Base-by-base conservation (phyloP, 192 early-diverging fungal genomes). In the Obelidium mucronatum region DNA sequence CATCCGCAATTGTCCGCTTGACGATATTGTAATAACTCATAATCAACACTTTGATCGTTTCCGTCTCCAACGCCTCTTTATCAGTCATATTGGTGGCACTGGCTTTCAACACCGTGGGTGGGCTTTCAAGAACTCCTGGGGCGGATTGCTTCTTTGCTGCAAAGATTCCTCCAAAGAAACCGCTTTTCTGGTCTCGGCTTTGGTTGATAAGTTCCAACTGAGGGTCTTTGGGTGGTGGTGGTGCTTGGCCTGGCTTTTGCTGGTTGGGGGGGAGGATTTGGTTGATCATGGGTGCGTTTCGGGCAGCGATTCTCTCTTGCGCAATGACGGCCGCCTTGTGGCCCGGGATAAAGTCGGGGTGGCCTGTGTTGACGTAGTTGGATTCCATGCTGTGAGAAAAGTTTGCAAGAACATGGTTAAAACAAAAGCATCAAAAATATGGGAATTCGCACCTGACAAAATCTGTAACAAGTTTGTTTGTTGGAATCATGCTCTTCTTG, bases 1-100 rank as follows among this genome's bases (percentile, higher is more conserved):
- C 91, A 79, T 99, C 98, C 66, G 95, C 90, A 53, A 95, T 87
- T 2, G 97, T 98, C 67, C 96, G 93, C 86, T 99, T 99, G 70
- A 98, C 97, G 88, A 99, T 98, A 82, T 95, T 96, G 80, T 91
- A 99, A 87, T 99, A 99, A 24, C 96, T 98, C 76, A 94, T 87
- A 71, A 99, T 95, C 64, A 98, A 83, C 59, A 98, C 84, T 83
- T 98, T 99, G 79, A 98, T 99, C 26, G 98, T 96, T 84, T 99
- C 98, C 1, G 94, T 99, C 73, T 99, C 98, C 83, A 97, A 92
- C 78, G 89, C 85, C 84, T 99, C 98, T 55, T 96, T 90, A 81
- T 99, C 98, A 33, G 96, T 96, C 58, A 99, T 81, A 66, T 91
- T 96, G 4, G 72, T 48, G 72, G 97, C 96, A 33, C 91, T 91